A percentile compares a stretch with the other conserved stretches of the same genome.
Evolutionary conservation across 208 protist genomes (phyloP).

Genomic region (Leptomonas pyrrhocoris): DNA sequence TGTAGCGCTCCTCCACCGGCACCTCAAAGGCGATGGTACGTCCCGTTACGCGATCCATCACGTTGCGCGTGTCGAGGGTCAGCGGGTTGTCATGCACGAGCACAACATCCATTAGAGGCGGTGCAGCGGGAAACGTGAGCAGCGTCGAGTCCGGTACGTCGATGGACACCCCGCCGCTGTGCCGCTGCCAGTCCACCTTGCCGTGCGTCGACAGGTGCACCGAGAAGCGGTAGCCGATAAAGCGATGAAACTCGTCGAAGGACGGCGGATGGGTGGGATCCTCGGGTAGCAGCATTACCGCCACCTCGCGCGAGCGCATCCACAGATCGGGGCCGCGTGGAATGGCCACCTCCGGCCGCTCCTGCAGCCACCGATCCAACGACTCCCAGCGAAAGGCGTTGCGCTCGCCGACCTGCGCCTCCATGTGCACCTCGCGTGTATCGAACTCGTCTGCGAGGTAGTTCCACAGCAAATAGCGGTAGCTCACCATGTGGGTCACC

Average conservation of each 20-base stretch:
- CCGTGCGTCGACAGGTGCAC: slow-evolving; percentile 48
- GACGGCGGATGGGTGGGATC: slow-evolving; percentile 43
- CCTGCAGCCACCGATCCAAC: slow-evolving; percentile 77
- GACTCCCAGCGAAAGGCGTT: slow-evolving; percentile 69
- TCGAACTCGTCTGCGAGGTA: slow-evolving; percentile 65
- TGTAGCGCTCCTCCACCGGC: slow-evolving; percentile 58
- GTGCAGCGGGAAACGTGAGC: slow-evolving; percentile 21
- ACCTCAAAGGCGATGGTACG: slow-evolving; percentile 53
- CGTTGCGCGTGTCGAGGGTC: slow-evolving; percentile 45
- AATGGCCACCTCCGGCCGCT: slow-evolving; percentile 48
- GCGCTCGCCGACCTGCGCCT: slow-evolving; percentile 69
- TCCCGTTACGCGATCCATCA: slow-evolving; percentile 65
- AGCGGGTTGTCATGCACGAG: slow-evolving; percentile 56
- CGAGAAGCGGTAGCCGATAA: slow-evolving; percentile 76
- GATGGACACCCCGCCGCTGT: slow-evolving; percentile 30
- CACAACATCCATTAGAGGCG: slow-evolving; percentile 53
- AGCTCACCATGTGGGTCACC: slow-evolving; percentile 69
- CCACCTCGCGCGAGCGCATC: slow-evolving; percentile 59
- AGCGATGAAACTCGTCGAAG: slow-evolving; percentile 67
- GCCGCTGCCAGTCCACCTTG: slow-evolving; percentile 46
- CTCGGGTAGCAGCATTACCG: slow-evolving; percentile 74
- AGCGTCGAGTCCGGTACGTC: slow-evolving; percentile 34
- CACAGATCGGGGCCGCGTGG: slow-evolving; percentile 39
- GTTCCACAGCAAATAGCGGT: slow-evolving; percentile 82
- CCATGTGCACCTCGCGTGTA: slow-evolving; percentile 57